Evolutionary conservation across 495 filamentous ascomycete species (phyloP), one percentile per base, ranked within the genome.

Genomic region (Amorphotheca resinae): DNA sequence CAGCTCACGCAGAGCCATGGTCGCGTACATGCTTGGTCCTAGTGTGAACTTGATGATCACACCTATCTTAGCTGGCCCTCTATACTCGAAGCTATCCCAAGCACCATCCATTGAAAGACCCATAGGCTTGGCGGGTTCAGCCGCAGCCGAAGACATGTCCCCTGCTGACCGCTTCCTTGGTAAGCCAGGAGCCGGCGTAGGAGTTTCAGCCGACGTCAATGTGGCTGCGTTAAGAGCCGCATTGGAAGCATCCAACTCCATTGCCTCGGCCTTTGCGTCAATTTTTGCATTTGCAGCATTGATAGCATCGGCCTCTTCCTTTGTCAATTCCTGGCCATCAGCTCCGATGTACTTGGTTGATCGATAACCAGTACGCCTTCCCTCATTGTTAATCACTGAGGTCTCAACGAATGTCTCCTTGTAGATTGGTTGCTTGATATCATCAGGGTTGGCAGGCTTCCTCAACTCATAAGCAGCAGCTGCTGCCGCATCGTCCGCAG

Each of bases 1-100:
- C 54, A 98, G 63, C 67, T 98, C 91, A 32, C 91, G 70, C 48
- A 98, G 66, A 7, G 86, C 91, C 72, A 98, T 82, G 1, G 93
- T 98, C 0, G 91, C 91, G 57, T 96, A 98, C 58, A 88, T 84
- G 59, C 86, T 89, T 1, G 77, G 74, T 17, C 79, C 80, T 15
- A 98, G 67, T 57, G 88, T 77, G 60, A 98, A 77, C 59, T 81
- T 93, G 42, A 96, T 56, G 9, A 95, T 69, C 1, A 93, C 79
- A 8, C 86, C 88, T 42, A 95, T 64, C 58, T 85, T 89, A 41
- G 64, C 11, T 38, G 33, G 38, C 28, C 42, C 7, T 7, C 5
- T 9, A 2, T 18, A 9, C 15, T 37, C 34, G 9, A n/a, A 16
- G 22, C 15, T 22, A 16, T 16, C 12, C 20, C 3, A n/a, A 20